Base-by-base conservation (phyloP, 441 rosid genomes). In the Hura crepitans region DNA sequence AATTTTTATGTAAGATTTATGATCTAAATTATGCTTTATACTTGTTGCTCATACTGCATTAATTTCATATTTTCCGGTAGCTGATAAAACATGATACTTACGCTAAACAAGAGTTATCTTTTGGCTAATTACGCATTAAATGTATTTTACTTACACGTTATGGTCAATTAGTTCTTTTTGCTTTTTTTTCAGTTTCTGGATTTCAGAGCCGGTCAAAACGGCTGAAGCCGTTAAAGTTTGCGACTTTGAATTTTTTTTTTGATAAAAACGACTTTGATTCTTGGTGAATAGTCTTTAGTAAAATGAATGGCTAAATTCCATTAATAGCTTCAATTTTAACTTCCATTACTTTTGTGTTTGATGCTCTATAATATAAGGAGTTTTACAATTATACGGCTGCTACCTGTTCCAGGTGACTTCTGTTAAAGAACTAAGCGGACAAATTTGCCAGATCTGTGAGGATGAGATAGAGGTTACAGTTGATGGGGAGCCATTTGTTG, bases 361-460 rank as follows among this genome's bases (percentile, higher is more conserved):
- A 65, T 55, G 60, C 59, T 69, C 12, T 61, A 37, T 58, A 57
- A 65, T 65, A 59, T 37, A 43, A 11, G 69, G 17, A 43, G 42
- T 62, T 78, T 64, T 65, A 72, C 39, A 33, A 65, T 64, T 57
- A 49, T 28, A 28, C 55, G 47, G 67, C 22, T 70, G 23, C 22
- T 46, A 9, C 64, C 63, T 53, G 45, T 81, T 77, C 43, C 85
- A 90, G 93, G 85, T 85, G 20, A 85, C 82, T 20, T 85, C 88
- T 43, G 88, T 89, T 67, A 77, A 80, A 81, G 92, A 90, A 80
- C 70, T 87, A 67, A 86, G 85, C 51, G 90, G 90, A 54, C 90
- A 87, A 72, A 81, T 87, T 69, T 90, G 96, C 76, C 89, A 88
- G 83, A 90, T 90, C 77, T 90, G 96, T 69, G 96, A 87, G 30